phyloP scores from a whole-genome alignment of 106 monocot species.

The Allium sativum region DNA sequence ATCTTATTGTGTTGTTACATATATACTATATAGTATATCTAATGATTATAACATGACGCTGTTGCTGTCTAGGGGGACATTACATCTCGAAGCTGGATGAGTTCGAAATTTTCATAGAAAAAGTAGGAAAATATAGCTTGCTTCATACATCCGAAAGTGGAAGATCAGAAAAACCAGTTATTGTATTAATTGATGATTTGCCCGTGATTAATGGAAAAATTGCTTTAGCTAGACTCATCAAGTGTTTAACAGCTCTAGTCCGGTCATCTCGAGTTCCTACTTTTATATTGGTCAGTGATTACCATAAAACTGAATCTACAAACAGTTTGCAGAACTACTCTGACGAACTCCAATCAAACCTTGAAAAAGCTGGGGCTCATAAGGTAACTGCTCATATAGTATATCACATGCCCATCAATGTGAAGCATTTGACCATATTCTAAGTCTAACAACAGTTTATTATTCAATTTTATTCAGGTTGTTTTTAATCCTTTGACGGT shows the following conservation, averaged over 20 bases:
- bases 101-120: slow-evolving; percentile 73
- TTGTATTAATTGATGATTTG: slow-evolving; percentile 90
- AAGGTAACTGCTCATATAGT: slow-evolving; percentile 35
- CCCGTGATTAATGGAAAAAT: slow-evolving; percentile 72
- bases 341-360: slow-evolving; percentile 59
- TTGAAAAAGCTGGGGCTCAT: slow-evolving; percentile 69
- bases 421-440: no score
- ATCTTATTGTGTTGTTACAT: no score
- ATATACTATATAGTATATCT: neutral
- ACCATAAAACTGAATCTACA: slow-evolving; percentile 43
- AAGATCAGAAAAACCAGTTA: slow-evolving; percentile 36
- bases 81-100: slow-evolving; percentile 95
- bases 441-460: no score
- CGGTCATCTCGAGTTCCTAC: slow-evolving; percentile 56
- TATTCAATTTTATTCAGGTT: slow-evolving; percentile 34
- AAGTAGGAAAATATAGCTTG: slow-evolving; percentile 65
- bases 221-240: slow-evolving; percentile 59
- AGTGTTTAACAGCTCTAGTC: slow-evolving; percentile 55
- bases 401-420: no score
- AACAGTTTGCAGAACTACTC: slow-evolving; percentile 19
- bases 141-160: slow-evolving; percentile 25
- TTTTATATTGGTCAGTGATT: slow-evolving; percentile 73
- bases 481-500: slow-evolving; percentile 73
- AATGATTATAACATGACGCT: slow-evolving; percentile 1
- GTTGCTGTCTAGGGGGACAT: slow-evolving; percentile 35